Conservation (phyloP, 1,284 basidiomycete genomes). For the Pyrrhoderma noxium region DNA sequence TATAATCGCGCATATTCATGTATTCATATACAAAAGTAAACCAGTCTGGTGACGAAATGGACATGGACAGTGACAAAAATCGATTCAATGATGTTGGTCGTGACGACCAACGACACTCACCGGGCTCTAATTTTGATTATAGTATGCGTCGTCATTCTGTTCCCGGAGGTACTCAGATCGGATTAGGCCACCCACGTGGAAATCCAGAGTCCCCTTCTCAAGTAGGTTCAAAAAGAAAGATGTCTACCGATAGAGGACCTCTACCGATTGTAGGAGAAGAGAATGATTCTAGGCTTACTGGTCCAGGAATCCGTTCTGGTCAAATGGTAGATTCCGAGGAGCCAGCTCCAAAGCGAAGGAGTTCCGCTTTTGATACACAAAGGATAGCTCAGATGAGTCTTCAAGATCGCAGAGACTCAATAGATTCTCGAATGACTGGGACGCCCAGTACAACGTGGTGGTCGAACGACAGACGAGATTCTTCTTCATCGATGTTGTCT, state of each 20-base stretch:
- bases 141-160: constrained; percentile 61
- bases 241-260: constrained; percentile 54
- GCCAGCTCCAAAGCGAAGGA: constrained; percentile 71
- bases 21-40: constrained; percentile 23
- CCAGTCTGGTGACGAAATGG: constrained; percentile 36
- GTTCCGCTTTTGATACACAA: constrained; percentile 69
- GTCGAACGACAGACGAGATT: constrained; percentile 63
- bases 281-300: constrained; percentile 55
- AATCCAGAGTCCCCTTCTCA: constrained; percentile 13
- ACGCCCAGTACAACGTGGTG: constrained; percentile 38
- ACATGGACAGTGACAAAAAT: constrained; percentile 33
- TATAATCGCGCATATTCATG: constrained; percentile 18
- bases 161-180: constrained; percentile 34
- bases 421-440: constrained; percentile 47
- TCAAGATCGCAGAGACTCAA: constrained; percentile 67
- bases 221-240: constrained; percentile 68
- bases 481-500: constrained; percentile 59
- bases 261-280: constrained; percentile 48
- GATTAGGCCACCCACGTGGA: constrained; percentile 15
- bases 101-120: constrained; percentile 30
- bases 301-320: constrained; percentile 52
- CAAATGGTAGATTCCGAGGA: constrained; percentile 51
- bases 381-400: constrained; percentile 63
- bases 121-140: constrained; percentile 44
- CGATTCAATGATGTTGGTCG: constrained; percentile 11